Evolutionary conservation across 768 basidiomycete genomes (phyloP).

Genomic region (Gloeopeniophorella convolvens): DNA sequence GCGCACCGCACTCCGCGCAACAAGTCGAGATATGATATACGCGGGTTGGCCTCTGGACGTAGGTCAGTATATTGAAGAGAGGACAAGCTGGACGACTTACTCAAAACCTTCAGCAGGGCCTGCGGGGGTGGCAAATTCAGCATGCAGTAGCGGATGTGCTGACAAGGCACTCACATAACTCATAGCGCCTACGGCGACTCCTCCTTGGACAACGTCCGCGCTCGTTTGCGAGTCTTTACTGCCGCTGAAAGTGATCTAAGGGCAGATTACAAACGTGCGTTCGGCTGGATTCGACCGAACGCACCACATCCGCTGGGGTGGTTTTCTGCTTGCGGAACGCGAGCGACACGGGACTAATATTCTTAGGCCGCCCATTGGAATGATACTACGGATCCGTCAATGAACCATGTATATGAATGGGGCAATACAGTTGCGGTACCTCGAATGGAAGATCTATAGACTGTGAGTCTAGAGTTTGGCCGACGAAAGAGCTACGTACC

Average conservation of each 20-base stretch:
- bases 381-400: constrained; percentile 24
- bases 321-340: constrained; percentile 37
- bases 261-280: too few relatives aligned
- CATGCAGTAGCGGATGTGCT: neutral
- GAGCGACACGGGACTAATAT: constrained; percentile 25
- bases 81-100: constrained; percentile 29
- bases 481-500: constrained; percentile 37
- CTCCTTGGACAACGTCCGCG: constrained; percentile 64
- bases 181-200: constrained; percentile 72
- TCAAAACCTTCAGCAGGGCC: constrained; percentile 54
- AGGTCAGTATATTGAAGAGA: neutral
- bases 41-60: constrained; percentile 33
- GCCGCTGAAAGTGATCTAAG: constrained; percentile 78
- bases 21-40: constrained; percentile 20
- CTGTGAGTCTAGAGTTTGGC: constrained; percentile 1
- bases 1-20: constrained; percentile 13
- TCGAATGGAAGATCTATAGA: constrained; percentile 61
- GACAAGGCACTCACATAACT: constrained; percentile 50
- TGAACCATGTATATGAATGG: neutral
- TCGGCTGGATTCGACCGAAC: constrained; percentile 27
- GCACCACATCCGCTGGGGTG: constrained; percentile 79
- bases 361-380: constrained; percentile 27
- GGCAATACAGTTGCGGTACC: constrained; percentile 28
- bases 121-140: constrained; percentile 12
- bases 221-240: constrained; percentile 82